Evolutionary conservation across 2,329 filamentous ascomycete species (phyloP).

Genomic region (Nannizziopsis arthrosporioides): DNA sequence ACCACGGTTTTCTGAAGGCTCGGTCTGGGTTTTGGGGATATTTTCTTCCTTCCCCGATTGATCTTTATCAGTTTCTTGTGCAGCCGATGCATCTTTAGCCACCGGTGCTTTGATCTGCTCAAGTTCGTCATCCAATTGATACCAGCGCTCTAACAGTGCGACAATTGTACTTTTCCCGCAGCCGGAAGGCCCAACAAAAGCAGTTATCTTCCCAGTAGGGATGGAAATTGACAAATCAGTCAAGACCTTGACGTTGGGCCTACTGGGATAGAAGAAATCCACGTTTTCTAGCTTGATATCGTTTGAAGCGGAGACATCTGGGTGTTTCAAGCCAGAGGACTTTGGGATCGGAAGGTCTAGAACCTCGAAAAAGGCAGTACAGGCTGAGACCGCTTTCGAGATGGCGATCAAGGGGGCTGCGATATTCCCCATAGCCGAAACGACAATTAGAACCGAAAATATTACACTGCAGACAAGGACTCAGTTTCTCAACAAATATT

Average conservation of each 20-base stretch:
- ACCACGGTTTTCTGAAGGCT: slow-evolving; percentile 33
- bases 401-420: slow-evolving; percentile 25
- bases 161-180: slow-evolving; percentile 39
- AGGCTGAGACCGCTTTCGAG: slow-evolving; percentile 26
- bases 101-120: not conserved
- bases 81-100: not conserved
- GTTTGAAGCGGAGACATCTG: slow-evolving; percentile 39
- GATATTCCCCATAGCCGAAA: slow-evolving; percentile 12
- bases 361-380: slow-evolving; percentile 24
- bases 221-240: slow-evolving; percentile 27
- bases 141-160: slow-evolving; percentile 35
- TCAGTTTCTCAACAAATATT: not conserved
- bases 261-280: slow-evolving; percentile 58
- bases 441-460: slow-evolving; percentile 24
- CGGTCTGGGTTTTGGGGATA: no score
- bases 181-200: slow-evolving; percentile 37
- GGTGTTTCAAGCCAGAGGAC: slow-evolving; percentile 35
- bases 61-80: slow-evolving; percentile 1
- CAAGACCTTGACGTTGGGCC: slow-evolving; percentile 27
- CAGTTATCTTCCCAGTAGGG: slow-evolving; percentile 29
- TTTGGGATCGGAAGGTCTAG: slow-evolving; percentile 21
- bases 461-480: slow-evolving; percentile 21
- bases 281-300: slow-evolving; percentile 53
- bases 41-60: not conserved
- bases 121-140: slow-evolving; percentile 20